Evolutionary conservation across 2,329 filamentous ascomycete genomes (phyloP).

Genomic region (Hymenoscyphus infarciens): DNA sequence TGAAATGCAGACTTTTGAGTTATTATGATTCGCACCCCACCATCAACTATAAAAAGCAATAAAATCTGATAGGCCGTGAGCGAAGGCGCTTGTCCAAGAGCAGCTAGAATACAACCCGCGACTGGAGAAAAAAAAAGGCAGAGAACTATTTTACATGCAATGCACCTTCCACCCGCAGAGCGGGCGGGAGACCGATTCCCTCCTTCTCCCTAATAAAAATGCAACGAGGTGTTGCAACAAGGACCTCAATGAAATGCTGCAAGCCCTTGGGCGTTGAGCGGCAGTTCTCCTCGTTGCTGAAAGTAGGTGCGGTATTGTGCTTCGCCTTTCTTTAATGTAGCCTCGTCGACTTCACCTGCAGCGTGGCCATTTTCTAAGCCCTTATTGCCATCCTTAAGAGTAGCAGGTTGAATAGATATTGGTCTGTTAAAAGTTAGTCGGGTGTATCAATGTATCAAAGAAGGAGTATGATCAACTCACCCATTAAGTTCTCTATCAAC

Average conservation of each 20-base stretch:
- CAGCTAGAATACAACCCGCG: conserved; percentile 3
- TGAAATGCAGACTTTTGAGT: too few relatives aligned
- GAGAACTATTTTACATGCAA: conserved; percentile 7
- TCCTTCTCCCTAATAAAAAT: too few relatives aligned
- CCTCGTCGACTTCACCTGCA: conserved; percentile 41
- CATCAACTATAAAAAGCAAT: too few relatives aligned
- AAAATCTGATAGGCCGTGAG: background rate
- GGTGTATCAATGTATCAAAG: background rate
- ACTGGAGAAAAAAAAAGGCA: too few relatives aligned
- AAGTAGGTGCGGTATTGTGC: conserved; percentile 44
- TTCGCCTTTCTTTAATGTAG: conserved; percentile 41
- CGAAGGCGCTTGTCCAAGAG: conserved; percentile 6
- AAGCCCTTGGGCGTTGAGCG: conserved; percentile 29
- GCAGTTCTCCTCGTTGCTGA: conserved; percentile 32
- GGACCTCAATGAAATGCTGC: conserved; percentile 27
- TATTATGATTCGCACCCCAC: too few relatives aligned
- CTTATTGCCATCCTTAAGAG: conserved; percentile 37
- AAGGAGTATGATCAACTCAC: conserved; percentile 42
- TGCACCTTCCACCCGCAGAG: background rate
- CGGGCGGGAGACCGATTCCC: too few relatives aligned
- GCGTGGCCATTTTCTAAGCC: conserved; percentile 42
- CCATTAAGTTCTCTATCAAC: conserved; percentile 88
- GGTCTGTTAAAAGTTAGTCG: conserved; percentile 36
- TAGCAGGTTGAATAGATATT: conserved; percentile 40
- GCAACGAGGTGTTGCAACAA: too few relatives aligned